A percentile compares a stretch with the other conserved stretches of the same genome.
These are phyloP conservation scores for Malus fusca DNA, from an alignment of 306 rosid species.

Conservation along the genomic window DNA sequence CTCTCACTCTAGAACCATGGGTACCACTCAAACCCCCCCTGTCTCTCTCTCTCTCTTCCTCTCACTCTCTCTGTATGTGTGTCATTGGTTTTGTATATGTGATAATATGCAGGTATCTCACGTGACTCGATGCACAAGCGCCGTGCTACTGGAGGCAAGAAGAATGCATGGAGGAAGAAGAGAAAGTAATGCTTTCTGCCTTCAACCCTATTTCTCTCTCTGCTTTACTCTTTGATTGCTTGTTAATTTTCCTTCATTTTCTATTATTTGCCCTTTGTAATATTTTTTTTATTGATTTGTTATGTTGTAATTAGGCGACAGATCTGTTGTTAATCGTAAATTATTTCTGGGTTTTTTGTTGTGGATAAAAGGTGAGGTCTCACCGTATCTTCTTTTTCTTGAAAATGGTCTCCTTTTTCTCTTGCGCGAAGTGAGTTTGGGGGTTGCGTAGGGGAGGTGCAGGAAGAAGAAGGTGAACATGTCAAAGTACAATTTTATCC, in stretches of 20 bases:
- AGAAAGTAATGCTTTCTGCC: conserved; percentile 22
- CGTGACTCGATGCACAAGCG: conserved; percentile 48
- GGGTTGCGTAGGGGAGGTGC: too few relatives aligned
- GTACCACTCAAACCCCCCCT: not conserved
- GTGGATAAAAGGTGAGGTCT: too few relatives aligned
- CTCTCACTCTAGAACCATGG: not conserved
- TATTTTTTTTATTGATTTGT: too few relatives aligned
- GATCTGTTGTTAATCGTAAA: not conserved
- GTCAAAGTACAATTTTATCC: too few relatives aligned
- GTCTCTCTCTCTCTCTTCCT: too few relatives aligned
- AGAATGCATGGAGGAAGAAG: conserved; percentile 49
- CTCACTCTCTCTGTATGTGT: not conserved
- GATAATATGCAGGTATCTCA: conserved; percentile 27
- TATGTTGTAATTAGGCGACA: not conserved
- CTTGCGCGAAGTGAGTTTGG: too few relatives aligned
- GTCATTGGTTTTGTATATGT: not conserved
- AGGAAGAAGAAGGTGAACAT: too few relatives aligned
- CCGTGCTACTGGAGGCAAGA: conserved; percentile 46
- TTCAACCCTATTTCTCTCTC: not conserved
- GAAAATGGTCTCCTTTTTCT: too few relatives aligned
- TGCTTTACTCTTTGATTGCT: not conserved
- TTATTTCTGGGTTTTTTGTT: not conserved
- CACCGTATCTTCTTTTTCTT: too few relatives aligned
- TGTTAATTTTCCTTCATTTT: not conserved
- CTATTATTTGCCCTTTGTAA: not conserved